phyloP scores from a whole-genome alignment of 1,139 yeast species.

The Suhomyces maxii region DNA sequence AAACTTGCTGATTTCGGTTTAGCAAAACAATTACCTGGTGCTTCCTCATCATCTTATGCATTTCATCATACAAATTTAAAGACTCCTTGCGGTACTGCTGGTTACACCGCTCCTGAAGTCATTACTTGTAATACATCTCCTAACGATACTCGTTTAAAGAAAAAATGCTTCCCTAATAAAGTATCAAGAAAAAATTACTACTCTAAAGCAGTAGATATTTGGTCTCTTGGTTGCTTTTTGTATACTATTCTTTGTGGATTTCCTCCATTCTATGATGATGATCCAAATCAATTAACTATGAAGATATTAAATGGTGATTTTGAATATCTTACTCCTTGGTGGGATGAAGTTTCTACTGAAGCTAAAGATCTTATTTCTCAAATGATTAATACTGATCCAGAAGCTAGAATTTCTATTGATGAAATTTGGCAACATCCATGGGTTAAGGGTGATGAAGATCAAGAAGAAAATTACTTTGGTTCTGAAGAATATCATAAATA shows the following conservation, averaged over 20 bases:
- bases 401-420: conserved; percentile 59
- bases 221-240: conserved; percentile 93
- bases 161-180: conserved; percentile 18
- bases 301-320: conserved; percentile 84
- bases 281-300: conserved; percentile 73
- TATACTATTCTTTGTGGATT: conserved; percentile 91
- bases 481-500: conserved; percentile 6
- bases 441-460: conserved; percentile 20
- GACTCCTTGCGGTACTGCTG: conserved; percentile 90
- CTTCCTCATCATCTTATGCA: conserved; percentile 50
- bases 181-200: conserved; percentile 67
- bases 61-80: conserved; percentile 48
- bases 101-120: conserved; percentile 93
- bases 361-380: conserved; percentile 65
- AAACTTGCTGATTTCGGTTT: conserved; percentile 93
- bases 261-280: conserved; percentile 94
- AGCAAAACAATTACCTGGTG: conserved; percentile 69
- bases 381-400: conserved; percentile 62
- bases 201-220: conserved; percentile 89
- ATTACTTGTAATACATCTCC: conserved; percentile 45
- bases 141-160: conserved; percentile 7
- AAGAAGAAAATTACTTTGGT: conserved; percentile 10
- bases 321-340: conserved; percentile 88
- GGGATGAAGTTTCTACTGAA: conserved; percentile 85
- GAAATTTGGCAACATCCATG: conserved; percentile 62